Evolutionary conservation across 768 basidiomycete genomes (phyloP).

Genomic region (Flagelloscypha sp.): DNA sequence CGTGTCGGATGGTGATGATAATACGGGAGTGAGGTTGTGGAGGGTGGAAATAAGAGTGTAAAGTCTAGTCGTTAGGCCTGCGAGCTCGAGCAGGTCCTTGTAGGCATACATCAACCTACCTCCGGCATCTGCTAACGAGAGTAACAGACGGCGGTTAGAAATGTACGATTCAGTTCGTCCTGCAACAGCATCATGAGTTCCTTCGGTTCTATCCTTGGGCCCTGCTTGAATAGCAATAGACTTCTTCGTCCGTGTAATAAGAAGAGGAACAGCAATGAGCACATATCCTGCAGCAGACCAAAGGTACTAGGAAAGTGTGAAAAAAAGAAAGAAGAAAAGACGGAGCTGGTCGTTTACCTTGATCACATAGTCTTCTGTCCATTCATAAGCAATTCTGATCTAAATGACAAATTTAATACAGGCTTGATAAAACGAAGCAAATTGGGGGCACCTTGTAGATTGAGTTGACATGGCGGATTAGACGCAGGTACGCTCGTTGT

Average conservation of each 20-base stretch:
- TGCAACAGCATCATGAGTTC: conserved; percentile 36
- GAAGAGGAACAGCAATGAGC: conserved; percentile 83
- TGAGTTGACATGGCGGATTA: conserved; percentile 85
- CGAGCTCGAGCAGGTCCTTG: conserved; percentile 92
- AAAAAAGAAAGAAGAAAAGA: too few species aligned
- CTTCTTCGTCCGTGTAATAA: conserved; percentile 54
- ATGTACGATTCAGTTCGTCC: conserved; percentile 69
- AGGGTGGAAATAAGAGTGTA: conserved; percentile 83
- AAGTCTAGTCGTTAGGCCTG: conserved; percentile 84
- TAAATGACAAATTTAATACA: conserved; percentile 16
- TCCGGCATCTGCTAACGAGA: conserved; percentile 95
- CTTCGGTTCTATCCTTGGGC: too few species aligned
- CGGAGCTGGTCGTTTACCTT: too few species aligned
- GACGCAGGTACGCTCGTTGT: conserved; percentile 60
- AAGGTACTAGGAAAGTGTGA: too few species aligned
- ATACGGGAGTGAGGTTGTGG: conserved; percentile 58
- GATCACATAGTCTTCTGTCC: conserved; percentile 96
- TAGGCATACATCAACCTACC: conserved; percentile 95
- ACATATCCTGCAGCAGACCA: conserved; percentile 93
- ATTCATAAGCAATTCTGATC: conserved; percentile 88
- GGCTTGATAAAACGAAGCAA: not conserved
- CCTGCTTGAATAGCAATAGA: conserved; percentile 18
- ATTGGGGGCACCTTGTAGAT: conserved; percentile 68
- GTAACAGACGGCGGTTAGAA: conserved; percentile 81
- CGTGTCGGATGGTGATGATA: conserved; percentile 25